phyloP scores from a whole-genome alignment of 2,329 filamentous ascomycete species.

The Dissoconium aciculare region DNA sequence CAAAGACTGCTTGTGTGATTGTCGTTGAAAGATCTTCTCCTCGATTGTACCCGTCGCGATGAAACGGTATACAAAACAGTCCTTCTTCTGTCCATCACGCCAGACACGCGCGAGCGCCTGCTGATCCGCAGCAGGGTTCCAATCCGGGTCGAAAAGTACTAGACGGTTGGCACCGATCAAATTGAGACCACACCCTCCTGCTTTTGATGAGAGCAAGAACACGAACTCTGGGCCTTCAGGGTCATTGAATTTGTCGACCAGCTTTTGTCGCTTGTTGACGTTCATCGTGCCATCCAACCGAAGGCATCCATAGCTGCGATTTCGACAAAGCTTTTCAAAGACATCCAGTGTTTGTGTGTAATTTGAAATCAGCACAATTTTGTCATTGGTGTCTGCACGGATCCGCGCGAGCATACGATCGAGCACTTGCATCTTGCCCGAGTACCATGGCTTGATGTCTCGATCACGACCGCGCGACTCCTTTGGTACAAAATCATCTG shows the following conservation, averaged over 20 bases:
- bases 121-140: slow-evolving; percentile 96
- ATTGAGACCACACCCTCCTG: slow-evolving; percentile 90
- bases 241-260: slow-evolving; percentile 96
- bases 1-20: slow-evolving; percentile 93
- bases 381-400: slow-evolving; percentile 91
- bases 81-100: slow-evolving; percentile 98
- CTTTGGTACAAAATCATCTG: slow-evolving; percentile 76
- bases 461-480: slow-evolving; percentile 77
- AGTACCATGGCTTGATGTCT: slow-evolving; percentile 90
- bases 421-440: slow-evolving; percentile 96
- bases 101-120: slow-evolving; percentile 94
- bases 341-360: slow-evolving; percentile 94
- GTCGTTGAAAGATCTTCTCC: slow-evolving; percentile 97
- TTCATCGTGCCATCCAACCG: slow-evolving; percentile 96
- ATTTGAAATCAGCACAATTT: slow-evolving; percentile 97
- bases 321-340: slow-evolving; percentile 79
- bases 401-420: slow-evolving; percentile 89
- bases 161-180: slow-evolving; percentile 88
- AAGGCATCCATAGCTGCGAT: slow-evolving; percentile 68
- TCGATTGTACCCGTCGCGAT: slow-evolving; percentile 96
- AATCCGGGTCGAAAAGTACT: slow-evolving; percentile 83
- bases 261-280: slow-evolving; percentile 88
- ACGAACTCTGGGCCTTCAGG: slow-evolving; percentile 80
- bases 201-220: slow-evolving; percentile 92
- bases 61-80: slow-evolving; percentile 99